These are phyloP conservation scores for Sugiyamaella castrensis DNA, from an alignment of 1,139 yeast species.

Conservation along the genomic window DNA sequence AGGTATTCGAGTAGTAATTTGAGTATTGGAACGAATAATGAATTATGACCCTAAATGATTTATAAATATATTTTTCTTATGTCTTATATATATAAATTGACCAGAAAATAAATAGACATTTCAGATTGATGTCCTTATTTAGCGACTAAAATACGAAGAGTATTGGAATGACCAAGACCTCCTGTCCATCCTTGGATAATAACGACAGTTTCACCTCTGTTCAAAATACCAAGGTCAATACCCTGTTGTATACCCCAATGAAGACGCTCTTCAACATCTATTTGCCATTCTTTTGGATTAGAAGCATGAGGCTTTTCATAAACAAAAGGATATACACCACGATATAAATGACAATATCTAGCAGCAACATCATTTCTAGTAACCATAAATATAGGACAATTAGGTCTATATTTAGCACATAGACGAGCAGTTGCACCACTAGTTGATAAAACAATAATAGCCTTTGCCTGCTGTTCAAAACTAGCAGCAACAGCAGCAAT, in stretches of 20 bases:
- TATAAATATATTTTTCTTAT: not conserved
- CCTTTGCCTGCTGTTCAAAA: conserved; percentile 94
- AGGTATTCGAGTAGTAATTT: conserved; percentile 2
- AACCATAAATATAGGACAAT: conserved; percentile 96
- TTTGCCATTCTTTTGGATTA: conserved; percentile 72
- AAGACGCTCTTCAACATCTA: conserved; percentile 93
- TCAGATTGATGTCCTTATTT: conserved; percentile 10
- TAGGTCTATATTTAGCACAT: conserved; percentile 95
- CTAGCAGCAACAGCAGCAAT: conserved; percentile 96
- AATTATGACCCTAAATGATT: too few species aligned
- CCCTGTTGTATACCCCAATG: conserved; percentile 94
- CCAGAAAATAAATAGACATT: not conserved
- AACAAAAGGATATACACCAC: conserved; percentile 98
- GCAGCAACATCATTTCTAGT: conserved; percentile 94
- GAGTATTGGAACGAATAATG: not conserved
- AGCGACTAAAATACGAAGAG: conserved; percentile 62
- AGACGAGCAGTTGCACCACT: conserved; percentile 95
- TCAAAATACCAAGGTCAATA: conserved; percentile 77
- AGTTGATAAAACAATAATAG: conserved; percentile 93
- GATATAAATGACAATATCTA: conserved; percentile 91
- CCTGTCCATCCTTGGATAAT: conserved; percentile 99
- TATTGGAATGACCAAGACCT: conserved; percentile 98
- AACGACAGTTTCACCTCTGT: conserved; percentile 85
- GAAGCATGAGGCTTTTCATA: conserved; percentile 64
- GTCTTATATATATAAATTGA: not conserved